Evolutionary conservation across 139 green algal species (phyloP), one percentile per base, ranked within the genome.

Genomic region (Chlorella sp.): DNA sequence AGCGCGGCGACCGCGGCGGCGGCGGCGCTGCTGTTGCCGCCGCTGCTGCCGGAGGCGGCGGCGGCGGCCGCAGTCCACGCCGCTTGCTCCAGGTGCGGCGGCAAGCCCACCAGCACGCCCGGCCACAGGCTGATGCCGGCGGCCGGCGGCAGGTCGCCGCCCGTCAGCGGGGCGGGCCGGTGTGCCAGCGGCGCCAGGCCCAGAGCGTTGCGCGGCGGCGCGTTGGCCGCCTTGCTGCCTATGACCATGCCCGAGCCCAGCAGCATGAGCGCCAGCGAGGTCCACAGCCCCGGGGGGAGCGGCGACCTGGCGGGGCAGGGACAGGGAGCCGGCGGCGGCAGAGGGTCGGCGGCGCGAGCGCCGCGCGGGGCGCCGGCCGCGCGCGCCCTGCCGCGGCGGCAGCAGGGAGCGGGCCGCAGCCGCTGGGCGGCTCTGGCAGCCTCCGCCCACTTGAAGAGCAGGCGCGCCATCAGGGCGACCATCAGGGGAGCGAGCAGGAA

Each of bases 371-470:
- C 8, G 60, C 53, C 19, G 11, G 53, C 7, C 53, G 29, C 14
- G 19, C 17, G 53, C 11, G 7, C 53, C 53, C n/a, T 61, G 19
- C 7, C 53, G 29, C 19, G 19, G 23, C 45, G 45, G 45, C 45
- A n/a, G 31, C 29, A n/a, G 31, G 8, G 19, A 11, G 19, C 53
- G 15, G 23, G 53, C 12, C 53, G 53, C 12, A 62, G 19, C 60
- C 29, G 29, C 2, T 42, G 29, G 33, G 21, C 27, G 33, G 9
- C 33, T 25, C n/a, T n/a, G n/a, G n/a, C n/a, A n/a, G n/a, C n/a
- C 33, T 17, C 11, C 38, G 14, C 69, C 46, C 74, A 81, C 67
- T 86, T 77, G 60, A 90, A 67, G 35, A 90, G 82, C 46, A 66
- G 65, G 9, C 85, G 71, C 1, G 67, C 62, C 23, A 84, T 11